Percentiles rank a stretch among this genome's conserved stretches.
phyloP scores from a whole-genome alignment of 352 stramenopile species.

The Peronospora farinosa region DNA sequence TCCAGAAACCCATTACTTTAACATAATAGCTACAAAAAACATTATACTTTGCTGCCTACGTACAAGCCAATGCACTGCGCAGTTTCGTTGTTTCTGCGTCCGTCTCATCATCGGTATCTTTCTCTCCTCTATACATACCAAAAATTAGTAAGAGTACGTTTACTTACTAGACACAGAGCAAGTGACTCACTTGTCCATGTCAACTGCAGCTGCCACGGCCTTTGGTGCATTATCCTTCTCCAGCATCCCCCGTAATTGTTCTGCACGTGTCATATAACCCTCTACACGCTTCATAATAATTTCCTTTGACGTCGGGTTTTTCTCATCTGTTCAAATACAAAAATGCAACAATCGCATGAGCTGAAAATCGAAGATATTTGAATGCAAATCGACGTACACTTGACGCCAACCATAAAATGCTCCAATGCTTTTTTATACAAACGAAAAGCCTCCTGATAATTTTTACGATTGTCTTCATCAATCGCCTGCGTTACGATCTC shows the following conservation, averaged over 20 bases:
- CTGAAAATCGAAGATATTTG: background rate
- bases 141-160: background rate
- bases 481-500: slow-evolving; percentile 85
- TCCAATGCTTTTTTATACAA: slow-evolving; percentile 88
- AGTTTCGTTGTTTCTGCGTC: slow-evolving; percentile 95
- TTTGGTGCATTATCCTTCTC: slow-evolving; percentile 56
- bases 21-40: background rate
- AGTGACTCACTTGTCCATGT: slow-evolving; percentile 63
- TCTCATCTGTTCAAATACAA: slow-evolving; percentile 81
- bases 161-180: background rate
- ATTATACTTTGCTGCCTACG: slow-evolving; percentile 2
- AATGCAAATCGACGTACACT: slow-evolving; percentile 48
- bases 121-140: slow-evolving; percentile 51
- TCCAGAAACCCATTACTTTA: slow-evolving; percentile 1
- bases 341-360: background rate
- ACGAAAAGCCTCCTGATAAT: slow-evolving; percentile 82
- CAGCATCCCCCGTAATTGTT: slow-evolving; percentile 81
- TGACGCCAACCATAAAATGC: slow-evolving; percentile 87
- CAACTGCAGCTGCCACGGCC: slow-evolving; percentile 47
- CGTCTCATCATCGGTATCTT: slow-evolving; percentile 86
- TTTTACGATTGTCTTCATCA: slow-evolving; percentile 85
- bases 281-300: slow-evolving; percentile 89
- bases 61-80: slow-evolving; percentile 88
- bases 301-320: slow-evolving; percentile 86
- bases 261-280: slow-evolving; percentile 85